A percentile compares a stretch with the other conserved stretches of the same genome.
Evolutionary conservation across 2,329 filamentous ascomycete genomes (phyloP).

Genomic region (Endocalyx cinctus): DNA sequence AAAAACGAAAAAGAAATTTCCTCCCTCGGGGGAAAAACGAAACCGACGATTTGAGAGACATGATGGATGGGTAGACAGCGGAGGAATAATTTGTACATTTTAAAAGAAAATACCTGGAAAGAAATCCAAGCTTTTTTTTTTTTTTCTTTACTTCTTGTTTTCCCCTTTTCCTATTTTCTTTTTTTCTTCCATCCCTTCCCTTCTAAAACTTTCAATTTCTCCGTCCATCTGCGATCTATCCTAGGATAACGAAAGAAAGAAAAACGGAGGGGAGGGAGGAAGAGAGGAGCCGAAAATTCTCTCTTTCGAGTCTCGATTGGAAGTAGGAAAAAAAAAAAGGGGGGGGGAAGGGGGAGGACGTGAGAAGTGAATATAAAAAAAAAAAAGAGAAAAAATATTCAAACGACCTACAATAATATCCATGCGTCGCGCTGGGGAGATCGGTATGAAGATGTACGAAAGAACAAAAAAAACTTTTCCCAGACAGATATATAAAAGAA

Average conservation of each 20-base stretch:
- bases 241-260: not conserved
- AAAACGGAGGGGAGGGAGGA: not conserved
- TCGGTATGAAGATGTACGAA: not conserved
- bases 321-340: not conserved
- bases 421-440: slow-evolving; percentile 3
- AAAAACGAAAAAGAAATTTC: not conserved
- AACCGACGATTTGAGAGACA: too few species aligned
- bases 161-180: too few species aligned
- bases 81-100: too few species aligned
- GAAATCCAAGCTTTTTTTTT: not conserved
- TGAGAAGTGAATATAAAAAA: too few species aligned
- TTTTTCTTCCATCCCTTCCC: too few species aligned
- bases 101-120: too few species aligned
- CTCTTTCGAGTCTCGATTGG: not conserved
- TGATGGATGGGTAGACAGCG: too few species aligned
- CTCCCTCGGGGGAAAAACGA: too few species aligned
- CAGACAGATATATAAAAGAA: too few species aligned
- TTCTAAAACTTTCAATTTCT: too few species aligned
- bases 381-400: slow-evolving; percentile 3
- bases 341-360: not conserved
- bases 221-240: not conserved
- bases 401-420: slow-evolving; percentile 1
- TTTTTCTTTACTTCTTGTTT: not conserved
- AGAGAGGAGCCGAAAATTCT: too few species aligned
- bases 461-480: slow-evolving; percentile 1